phyloP scores from a whole-genome alignment of 768 basidiomycete genomes.

The Pleurotus ostreatus region DNA sequence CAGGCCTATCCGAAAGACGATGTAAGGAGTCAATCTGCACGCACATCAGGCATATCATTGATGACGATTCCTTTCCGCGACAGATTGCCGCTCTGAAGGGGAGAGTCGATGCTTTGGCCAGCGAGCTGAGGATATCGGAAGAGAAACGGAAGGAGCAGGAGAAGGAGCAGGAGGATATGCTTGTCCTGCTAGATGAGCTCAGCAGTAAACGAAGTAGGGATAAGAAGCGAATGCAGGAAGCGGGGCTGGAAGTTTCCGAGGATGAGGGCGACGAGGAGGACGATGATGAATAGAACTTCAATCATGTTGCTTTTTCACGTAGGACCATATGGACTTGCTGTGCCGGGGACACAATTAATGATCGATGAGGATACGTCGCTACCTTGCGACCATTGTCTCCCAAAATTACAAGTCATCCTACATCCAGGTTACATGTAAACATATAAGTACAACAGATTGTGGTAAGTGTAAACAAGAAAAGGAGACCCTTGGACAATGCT shows the following conservation, averaged over 20 bases:
- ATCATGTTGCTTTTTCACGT: too few relatives aligned
- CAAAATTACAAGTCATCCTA: not conserved
- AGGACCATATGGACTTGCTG: too few relatives aligned
- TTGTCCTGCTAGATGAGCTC: constrained; percentile 91
- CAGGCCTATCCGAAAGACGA: constrained; percentile 29
- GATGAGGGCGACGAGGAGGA: constrained; percentile 82
- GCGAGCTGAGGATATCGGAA: constrained; percentile 48
- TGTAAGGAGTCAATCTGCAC: constrained; percentile 19
- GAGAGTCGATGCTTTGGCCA: constrained; percentile 42
- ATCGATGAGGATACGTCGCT: too few relatives aligned
- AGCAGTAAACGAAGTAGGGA: constrained; percentile 81
- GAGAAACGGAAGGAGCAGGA: constrained; percentile 77
- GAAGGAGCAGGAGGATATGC: constrained; percentile 94
- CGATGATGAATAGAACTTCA: constrained; percentile 31
- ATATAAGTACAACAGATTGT: constrained; percentile 7
- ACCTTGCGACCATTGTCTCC: too few relatives aligned
- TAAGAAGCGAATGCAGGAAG: constrained; percentile 70
- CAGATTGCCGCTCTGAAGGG: constrained; percentile 44
- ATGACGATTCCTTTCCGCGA: constrained; percentile 15
- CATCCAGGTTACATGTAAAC: constrained; percentile 4
- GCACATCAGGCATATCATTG: not conserved
- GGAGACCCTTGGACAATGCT: not conserved
- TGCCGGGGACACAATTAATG: too few relatives aligned
- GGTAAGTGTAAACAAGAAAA: not conserved
- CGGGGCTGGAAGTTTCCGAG: constrained; percentile 86